Base-by-base conservation (phyloP, 2,329 filamentous ascomycete species). In the Apiospora sp. region DNA sequence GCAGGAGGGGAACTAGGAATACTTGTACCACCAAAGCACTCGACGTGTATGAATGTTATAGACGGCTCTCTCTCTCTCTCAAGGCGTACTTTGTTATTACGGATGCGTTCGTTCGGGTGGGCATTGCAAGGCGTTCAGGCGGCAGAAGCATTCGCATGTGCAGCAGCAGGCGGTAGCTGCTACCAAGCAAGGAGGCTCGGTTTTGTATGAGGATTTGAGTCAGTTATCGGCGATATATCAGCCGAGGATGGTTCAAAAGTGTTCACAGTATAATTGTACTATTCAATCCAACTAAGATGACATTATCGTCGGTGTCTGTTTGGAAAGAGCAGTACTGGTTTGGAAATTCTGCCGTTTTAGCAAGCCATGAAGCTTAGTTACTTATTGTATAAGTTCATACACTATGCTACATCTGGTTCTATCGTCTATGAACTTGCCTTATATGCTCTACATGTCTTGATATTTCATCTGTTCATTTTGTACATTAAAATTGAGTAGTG, bases 51-150 rank as follows among this genome's bases (percentile, higher is more conserved):
- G 58, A n/a, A n/a, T n/a, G 19, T 16, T 64, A 64, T 64, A 64
- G 10, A 64, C 58, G 58, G 58, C 37, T 41, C 10, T 41, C 37
- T 37, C 37, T 41, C 37, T 41, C 41, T 64, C 34, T 30, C 27
- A 64, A 64, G 58, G 58, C 58, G 58, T n/a, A 64, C 58, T 64
- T 64, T 64, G 10, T 64, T 41, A 64, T 41, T 64, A 64, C 24
- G 51, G 51, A 64, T 64, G 58, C 58, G 30, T 41, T 64, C 34
- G 58, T 41, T 64, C 58, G 58, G 44, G 30, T 30, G 44, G 44
- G 41, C 67, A 68, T 68, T 44, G 67, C 67, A 68, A 68, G 67
- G 67, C 67, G 67, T 68, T 68, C 41, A 24, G 67, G 67, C 41
- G 44, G 67, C 30, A 64, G 19, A 64, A 64, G 58, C 58, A 64